These are phyloP conservation scores for Syzygium oleosum DNA, from an alignment of 345 rosid species.

Conservation along the genomic window DNA sequence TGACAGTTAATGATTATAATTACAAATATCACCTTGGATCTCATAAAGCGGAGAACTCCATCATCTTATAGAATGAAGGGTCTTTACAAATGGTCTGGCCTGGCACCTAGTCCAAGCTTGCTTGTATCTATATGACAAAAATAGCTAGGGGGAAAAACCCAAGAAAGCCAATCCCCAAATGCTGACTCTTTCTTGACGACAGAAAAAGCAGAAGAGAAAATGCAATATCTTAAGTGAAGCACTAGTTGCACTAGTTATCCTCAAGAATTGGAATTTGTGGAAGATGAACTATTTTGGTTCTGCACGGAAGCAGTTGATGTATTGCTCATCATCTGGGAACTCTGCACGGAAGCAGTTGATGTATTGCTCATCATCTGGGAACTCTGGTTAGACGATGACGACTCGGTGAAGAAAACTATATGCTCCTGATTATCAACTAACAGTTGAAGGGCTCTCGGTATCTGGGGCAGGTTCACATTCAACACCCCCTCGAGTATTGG, in stretches of 20 bases:
- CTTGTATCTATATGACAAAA: background rate
- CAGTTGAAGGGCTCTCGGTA: slow-evolving; percentile 52
- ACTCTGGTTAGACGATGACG: slow-evolving; percentile 24
- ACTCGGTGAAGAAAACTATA: slow-evolving; percentile 36
- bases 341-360: slow-evolving; percentile 20
- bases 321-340: slow-evolving; percentile 16
- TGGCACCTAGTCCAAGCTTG: background rate
- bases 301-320: slow-evolving; percentile 17
- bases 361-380: slow-evolving; percentile 14
- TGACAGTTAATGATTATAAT: background rate
- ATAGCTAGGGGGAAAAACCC: background rate
- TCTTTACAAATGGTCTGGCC: background rate
- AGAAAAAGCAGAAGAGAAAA: background rate
- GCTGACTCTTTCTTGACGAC: background rate
- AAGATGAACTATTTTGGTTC: slow-evolving; percentile 4
- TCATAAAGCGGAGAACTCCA: background rate
- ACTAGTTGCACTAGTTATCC: background rate
- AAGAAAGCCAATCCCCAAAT: background rate
- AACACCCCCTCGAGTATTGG: slow-evolving; percentile 68
- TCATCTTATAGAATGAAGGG: background rate
- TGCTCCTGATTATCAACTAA: slow-evolving; percentile 23
- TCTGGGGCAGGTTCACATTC: slow-evolving; percentile 47
- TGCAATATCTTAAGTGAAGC: background rate
- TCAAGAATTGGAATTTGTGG: background rate
- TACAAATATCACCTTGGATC: background rate